Conservation (phyloP, 2,329 filamentous ascomycete genomes). For the Penicillium sp. region DNA sequence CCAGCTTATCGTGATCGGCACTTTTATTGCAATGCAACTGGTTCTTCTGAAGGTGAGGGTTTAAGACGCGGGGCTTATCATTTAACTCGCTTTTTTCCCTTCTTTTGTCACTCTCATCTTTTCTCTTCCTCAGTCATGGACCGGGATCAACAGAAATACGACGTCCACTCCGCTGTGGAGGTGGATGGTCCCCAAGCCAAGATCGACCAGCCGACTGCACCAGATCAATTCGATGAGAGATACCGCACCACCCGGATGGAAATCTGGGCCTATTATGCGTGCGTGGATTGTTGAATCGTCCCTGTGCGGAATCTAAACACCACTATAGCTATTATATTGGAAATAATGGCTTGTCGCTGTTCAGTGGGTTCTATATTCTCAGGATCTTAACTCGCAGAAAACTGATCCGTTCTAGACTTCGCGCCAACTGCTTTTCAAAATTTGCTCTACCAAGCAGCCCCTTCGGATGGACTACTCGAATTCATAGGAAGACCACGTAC, state of each 20-base stretch:
- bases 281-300: constrained; percentile 22
- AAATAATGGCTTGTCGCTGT: constrained; percentile 61
- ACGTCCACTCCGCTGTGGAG: constrained; percentile 12
- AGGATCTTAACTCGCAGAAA: background rate
- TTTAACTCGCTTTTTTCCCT: constrained; percentile 3
- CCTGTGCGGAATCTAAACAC: constrained; percentile 20
- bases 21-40: constrained; percentile 17
- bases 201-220: constrained; percentile 46
- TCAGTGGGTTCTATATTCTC: constrained; percentile 44
- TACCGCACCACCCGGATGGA: constrained; percentile 54
- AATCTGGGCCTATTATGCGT: constrained; percentile 58
- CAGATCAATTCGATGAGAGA: constrained; percentile 55
- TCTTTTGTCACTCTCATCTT: background rate
- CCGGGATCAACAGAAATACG: constrained; percentile 12
- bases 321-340: constrained; percentile 60
- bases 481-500: constrained; percentile 59
- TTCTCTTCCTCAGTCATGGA: constrained; percentile 14
- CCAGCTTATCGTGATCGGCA: constrained; percentile 20
- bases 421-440: constrained; percentile 65
- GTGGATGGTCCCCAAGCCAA: constrained; percentile 13
- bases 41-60: constrained; percentile 2
- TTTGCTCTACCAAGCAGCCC: constrained; percentile 60
- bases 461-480: constrained; percentile 50
- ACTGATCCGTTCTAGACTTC: constrained; percentile 45
- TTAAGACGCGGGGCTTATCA: background rate